Conservation (phyloP, 225 moss, liverwort and hornwort genomes). For the Neckera pumila region DNA sequence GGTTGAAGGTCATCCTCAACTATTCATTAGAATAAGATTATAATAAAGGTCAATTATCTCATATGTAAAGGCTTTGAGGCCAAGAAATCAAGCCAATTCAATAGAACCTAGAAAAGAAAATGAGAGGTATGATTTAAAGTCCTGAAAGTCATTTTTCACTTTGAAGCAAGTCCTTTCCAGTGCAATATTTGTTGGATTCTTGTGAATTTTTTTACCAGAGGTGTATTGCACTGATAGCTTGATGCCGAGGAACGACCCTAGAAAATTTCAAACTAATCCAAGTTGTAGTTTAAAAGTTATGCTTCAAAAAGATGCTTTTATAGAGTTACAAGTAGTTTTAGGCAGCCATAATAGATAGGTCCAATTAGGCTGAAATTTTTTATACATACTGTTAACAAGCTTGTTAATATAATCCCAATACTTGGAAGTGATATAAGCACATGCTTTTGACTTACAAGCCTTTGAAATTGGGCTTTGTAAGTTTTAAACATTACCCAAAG, state of each 20-base stretch:
- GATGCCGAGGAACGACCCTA: no score
- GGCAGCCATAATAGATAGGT: accelerated
- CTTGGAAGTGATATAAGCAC: not conserved
- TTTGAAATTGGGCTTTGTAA: not conserved
- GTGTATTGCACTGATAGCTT: accelerated
- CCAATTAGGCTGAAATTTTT: not conserved
- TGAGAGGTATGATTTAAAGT: no score
- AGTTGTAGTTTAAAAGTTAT: not conserved
- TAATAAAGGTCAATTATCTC: no score
- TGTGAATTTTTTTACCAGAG: not conserved
- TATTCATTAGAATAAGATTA: no score
- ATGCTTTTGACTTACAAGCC: not conserved
- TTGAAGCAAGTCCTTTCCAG: accelerated
- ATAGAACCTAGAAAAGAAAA: no score
- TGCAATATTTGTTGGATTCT: no score
- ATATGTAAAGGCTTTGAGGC: no score
- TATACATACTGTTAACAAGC: accelerated
- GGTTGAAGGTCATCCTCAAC: no score
- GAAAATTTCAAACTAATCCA: accelerated
- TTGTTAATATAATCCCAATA: not conserved
- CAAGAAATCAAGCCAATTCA: no score
- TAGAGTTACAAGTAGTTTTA: accelerated
- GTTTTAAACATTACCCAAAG: no score
- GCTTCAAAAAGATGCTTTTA: accelerated
- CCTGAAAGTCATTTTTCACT: no score